A percentile compares a stretch with the other conserved stretches of the same genome.
These are phyloP conservation scores for Cryptosporidium ubiquitum DNA, from an alignment of 169 alveolate species.

Conservation along the genomic window DNA sequence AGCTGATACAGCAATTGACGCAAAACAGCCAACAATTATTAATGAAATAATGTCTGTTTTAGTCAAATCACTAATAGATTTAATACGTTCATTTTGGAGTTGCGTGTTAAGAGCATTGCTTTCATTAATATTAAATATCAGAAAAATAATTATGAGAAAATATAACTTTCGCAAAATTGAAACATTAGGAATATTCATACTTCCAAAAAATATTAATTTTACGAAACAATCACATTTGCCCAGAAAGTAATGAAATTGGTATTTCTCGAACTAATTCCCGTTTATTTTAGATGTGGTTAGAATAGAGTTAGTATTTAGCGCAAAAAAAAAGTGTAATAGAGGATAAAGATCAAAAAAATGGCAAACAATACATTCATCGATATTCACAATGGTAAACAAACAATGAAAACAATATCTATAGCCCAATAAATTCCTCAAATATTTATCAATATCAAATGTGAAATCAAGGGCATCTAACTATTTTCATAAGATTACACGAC, in stretches of 20 bases:
- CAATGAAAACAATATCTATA: too few relatives aligned
- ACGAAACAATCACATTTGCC: not conserved
- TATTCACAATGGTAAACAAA: too few relatives aligned
- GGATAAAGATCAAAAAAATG: too few relatives aligned
- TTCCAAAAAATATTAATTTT: not conserved
- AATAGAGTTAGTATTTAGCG: not conserved
- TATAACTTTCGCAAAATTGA: not conserved
- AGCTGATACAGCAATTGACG: constrained; percentile 69
- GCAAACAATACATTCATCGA: not conserved
- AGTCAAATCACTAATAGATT: constrained; percentile 9
- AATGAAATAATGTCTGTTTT: constrained; percentile 44
- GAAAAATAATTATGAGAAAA: not conserved
- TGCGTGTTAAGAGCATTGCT: not conserved
- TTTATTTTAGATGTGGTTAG: not conserved
- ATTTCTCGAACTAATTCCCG: not conserved
- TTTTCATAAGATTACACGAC: constrained; percentile 91
- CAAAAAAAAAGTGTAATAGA: not conserved
- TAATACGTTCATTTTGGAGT: not conserved
- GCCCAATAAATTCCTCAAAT: too few relatives aligned
- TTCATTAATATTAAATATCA: not conserved
- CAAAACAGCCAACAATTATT: constrained; percentile 45
- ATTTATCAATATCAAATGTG: not conserved
- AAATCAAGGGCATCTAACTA: constrained; percentile 74
- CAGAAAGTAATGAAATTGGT: not conserved
- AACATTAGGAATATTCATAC: not conserved